Evolutionary conservation across 768 basidiomycete species (phyloP), one percentile per base, ranked within the genome.

Genomic region (Suillus variegatus): DNA sequence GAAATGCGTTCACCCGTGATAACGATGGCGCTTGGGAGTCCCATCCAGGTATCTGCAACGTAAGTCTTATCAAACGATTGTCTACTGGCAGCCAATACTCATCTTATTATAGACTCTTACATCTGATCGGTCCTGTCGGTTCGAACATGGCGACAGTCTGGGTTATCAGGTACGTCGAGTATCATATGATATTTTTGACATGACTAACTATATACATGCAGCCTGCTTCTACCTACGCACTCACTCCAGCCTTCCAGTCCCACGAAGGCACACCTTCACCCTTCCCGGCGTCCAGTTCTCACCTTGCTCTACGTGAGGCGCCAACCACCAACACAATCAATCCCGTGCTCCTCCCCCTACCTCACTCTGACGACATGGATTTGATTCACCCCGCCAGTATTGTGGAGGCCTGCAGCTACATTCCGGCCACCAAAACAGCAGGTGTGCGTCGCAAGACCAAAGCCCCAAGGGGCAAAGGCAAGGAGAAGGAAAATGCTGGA

Each of bases 401-500:
- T 35, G 44, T 1, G 4, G 36, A 61, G 41, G 35, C 60, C 6
- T 7, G 18, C 18, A 16, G 60, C 10, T 4, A 28, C 8, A n/a
- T 22, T 44, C n/a, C 44, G 6, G 44, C 43, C 3, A 18, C 60
- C 14, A 64, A 58, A 28, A 38, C 16, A 7, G 63, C 41, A 36
- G 56, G 56, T 36, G 25, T 35, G 47, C 0, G 35, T 20, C 1
- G 0, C 13, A 20, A 55, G 10, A n/a, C n/a, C 46, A 47, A 47
- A 47, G 46, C 46, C 20, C 20, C 46, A n/a, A 46, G 20, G 44
- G 40, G 7, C n/a, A 64, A 64, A 46, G 36, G 63, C 22, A 58
- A 58, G 32, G 63, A 16, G 9, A 64, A 64, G 32, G 63, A 64
- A 36, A 58, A 58, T 38, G 9, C 28, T 32, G 4, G 28, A 32